A percentile compares a stretch with the other conserved stretches of the same genome.
phyloP scores from a whole-genome alignment of 139 green algal species.

The Chlamydomonas sphaeroides region DNA sequence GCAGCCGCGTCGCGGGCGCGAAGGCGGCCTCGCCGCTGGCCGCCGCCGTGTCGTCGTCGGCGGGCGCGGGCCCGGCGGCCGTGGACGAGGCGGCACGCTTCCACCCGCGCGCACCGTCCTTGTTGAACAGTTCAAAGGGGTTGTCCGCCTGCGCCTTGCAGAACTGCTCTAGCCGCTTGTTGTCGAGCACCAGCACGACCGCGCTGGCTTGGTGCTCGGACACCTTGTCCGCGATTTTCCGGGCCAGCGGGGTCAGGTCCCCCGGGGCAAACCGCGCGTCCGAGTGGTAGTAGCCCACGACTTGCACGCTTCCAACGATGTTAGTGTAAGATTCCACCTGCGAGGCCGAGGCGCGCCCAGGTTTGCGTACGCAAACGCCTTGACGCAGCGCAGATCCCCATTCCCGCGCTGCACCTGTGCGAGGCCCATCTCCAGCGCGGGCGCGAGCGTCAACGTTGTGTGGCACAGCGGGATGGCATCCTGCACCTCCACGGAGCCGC shows the following conservation, averaged over 20 bases:
- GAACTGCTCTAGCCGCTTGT: constrained; percentile 46
- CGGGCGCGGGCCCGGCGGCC: no score
- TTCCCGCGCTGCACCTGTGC: constrained; percentile 45
- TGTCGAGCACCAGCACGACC: constrained; percentile 59
- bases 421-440: constrained; percentile 69
- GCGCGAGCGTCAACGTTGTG: constrained; percentile 60
- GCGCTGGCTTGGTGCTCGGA: constrained; percentile 35
- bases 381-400: no score
- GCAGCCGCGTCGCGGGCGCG: not conserved
- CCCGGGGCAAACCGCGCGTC: constrained; percentile 70
- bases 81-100: not conserved
- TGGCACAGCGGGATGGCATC: constrained; percentile 77
- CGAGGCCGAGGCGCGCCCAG: no score
- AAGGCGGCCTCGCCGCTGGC: not conserved
- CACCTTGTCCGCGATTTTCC: constrained; percentile 72
- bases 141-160: constrained; percentile 25
- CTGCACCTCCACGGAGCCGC: constrained; percentile 43
- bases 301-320: constrained; percentile 31
- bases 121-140: constrained; percentile 46
- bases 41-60: not conserved
- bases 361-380: no score
- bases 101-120: constrained; percentile 42
- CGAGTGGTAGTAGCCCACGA: constrained; percentile 85
- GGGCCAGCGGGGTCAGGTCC: constrained; percentile 60
- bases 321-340: constrained; percentile 56